Evolutionary conservation across 1,284 basidiomycete species (phyloP), one percentile per base, ranked within the genome.

Genomic region (Rugosomyces carneus): DNA sequence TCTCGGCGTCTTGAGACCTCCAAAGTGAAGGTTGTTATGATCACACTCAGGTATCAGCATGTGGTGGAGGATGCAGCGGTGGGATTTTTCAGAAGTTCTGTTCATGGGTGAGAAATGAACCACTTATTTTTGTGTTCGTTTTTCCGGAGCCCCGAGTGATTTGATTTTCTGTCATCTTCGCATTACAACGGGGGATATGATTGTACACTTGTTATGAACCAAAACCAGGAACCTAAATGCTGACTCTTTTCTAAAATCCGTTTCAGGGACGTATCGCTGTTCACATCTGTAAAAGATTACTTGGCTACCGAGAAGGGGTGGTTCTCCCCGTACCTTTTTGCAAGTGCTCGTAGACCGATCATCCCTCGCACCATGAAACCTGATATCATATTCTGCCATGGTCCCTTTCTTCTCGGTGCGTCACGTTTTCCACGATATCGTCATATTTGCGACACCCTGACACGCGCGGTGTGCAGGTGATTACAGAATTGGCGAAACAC

Each of bases 271-370:
- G 56, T 59, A 13, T 75, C 73, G 5, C 60, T 82, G 13, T 81
- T 82, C 52, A 62, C 79, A 20, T 67, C 67, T n/a, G 75, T 83
- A n/a, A 78, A 75, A 54, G 79, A 81, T 48, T 83, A 82, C 51
- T 61, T 83, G 44, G 71, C 78, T 0, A 65, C 76, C 2, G 75
- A 80, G 60, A 82, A 82, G 57, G 80, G 79, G 10, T 81, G 80
- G 80, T 80, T 82, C 61, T 78, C 73, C 19, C 78, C 81, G 0
- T 82, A 82, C 57, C 66, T 83, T 0, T 83, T 81, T 54, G 79
- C 80, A 2, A 81, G 77, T 48, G 71, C 70, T 6, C 68, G 77
- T 13, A 61, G 78, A 43, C 80, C 80, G 1, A 68, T 75, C 53
- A 82, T 80, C 47, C 80, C 76, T 0, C 68, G 81, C 31, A 70